A percentile compares a stretch with the other conserved stretches of the same genome.
Evolutionary conservation across 345 rosid species (phyloP).

Genomic region (Xanthoceras sorbifolium): DNA sequence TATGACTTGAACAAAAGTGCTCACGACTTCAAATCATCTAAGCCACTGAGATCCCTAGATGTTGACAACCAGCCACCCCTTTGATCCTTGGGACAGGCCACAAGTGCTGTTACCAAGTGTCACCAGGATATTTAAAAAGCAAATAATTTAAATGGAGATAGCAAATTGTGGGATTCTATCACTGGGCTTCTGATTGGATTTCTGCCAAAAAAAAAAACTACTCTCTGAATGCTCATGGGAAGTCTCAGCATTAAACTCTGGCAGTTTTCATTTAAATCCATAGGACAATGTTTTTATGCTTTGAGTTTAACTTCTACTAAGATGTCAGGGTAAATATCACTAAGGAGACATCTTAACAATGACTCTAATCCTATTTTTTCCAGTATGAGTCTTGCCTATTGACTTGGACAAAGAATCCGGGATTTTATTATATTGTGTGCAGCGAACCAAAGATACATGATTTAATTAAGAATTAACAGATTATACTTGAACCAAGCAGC

Average conservation of each 20-base stretch:
- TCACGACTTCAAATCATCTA: not conserved
- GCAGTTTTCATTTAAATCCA: not conserved
- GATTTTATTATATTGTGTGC: not conserved
- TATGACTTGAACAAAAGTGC: not conserved
- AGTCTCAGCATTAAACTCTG: not conserved
- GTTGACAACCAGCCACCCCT: not conserved
- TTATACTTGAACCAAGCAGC: not conserved
- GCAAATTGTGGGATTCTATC: not conserved
- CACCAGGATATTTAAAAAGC: too few species aligned
- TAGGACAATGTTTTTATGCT: not conserved
- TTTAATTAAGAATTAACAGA: not conserved
- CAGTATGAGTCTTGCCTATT: not conserved
- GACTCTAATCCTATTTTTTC: not conserved
- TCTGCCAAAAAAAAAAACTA: not conserved
- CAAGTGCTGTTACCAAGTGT: not conserved
- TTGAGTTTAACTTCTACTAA: not conserved
- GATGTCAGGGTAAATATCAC: not conserved
- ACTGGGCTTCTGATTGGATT: not conserved
- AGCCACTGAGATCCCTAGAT: not conserved
- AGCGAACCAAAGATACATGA: not conserved
- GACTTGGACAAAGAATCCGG: not conserved
- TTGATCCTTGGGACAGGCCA: not conserved
- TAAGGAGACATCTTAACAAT: not conserved
- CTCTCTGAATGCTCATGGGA: not conserved
- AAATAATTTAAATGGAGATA: not conserved